Conservation (phyloP, 768 basidiomycete species). For the Mycena sanguinolenta region DNA sequence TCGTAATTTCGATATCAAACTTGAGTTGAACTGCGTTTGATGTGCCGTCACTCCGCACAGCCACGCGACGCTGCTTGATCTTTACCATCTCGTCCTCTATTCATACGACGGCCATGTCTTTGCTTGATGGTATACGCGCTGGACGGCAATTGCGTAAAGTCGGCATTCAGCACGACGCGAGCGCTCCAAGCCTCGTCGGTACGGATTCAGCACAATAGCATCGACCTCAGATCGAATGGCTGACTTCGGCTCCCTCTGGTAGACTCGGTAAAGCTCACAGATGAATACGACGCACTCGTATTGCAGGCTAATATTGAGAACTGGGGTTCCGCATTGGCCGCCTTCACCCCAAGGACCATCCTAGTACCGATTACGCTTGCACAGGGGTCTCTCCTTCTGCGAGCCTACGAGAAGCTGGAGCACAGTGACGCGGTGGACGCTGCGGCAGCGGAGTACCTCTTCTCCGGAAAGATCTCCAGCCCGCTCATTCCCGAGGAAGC, state of each 20-base stretch:
- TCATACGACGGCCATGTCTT: constrained; percentile 20
- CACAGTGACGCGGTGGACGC: neutral
- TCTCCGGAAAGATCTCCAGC: neutral
- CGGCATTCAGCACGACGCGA: constrained; percentile 25
- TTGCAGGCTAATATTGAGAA: constrained; percentile 34
- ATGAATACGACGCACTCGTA: constrained; percentile 33
- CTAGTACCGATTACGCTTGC: constrained; percentile 24
- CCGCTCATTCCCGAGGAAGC: constrained; percentile 24
- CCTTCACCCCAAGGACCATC: constrained; percentile 24
- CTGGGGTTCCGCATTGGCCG: constrained; percentile 23
- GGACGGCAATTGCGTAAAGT: constrained; percentile 12
- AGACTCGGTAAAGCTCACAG: constrained; percentile 24
- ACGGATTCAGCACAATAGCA: neutral
- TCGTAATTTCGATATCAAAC: no score
- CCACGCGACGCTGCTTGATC: neutral
- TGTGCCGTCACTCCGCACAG: no score
- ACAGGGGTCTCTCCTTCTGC: constrained; percentile 25
- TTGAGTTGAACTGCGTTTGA: no score
- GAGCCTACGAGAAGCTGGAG: constrained; percentile 29
- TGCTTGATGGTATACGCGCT: constrained; percentile 29
- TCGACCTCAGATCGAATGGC: neutral
- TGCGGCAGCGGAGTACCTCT: constrained; percentile 22
- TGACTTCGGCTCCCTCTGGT: no score
- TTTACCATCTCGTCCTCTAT: neutral
- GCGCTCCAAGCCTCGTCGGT: constrained; percentile 25